Evolutionary conservation across 164 flowering plant species (phyloP), one percentile per base, ranked within the genome.

Genomic region (Stephania yunnanensis): DNA sequence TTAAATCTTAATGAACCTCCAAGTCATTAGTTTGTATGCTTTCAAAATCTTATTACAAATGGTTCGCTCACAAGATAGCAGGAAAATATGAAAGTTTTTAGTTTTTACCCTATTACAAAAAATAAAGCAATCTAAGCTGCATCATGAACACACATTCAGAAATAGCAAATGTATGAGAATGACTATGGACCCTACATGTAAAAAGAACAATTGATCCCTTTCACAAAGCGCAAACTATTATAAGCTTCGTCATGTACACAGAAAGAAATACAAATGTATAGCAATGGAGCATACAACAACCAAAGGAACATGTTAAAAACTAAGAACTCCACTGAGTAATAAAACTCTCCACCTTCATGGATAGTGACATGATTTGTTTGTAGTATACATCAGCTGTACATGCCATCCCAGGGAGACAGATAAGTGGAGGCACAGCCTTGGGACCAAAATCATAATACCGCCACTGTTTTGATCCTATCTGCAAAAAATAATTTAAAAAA

Each of bases 371-470:
- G 75, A 96, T 86, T 85, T 96, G 99, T 76, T 96, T 96, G 85
- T 96, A 96, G 84, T 91, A 91, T 61, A 93, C 97, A 83, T 96
- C 99, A 25, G 99, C 98, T 11, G 98, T 92, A 79, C 98, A 95
- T 69, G 97, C 93, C 46, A 82, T 94, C 69, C 97, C 99, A 64
- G 99, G 98, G 68, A 96, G 85, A 82, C 98, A 96, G 58, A 96
- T 89, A 73, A 96, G 93, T 58, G 99, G 98, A 76, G 99, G 93
- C 70, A 96, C 97, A 9, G 66, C 89, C 83, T 94, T 96, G 25
- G 99, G 99, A 70, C 99, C 99, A 89, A 91, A 94, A 78, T 96
- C 99, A 85, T 96, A 96, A 83, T 96, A 96, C 52, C 98, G 86
- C 99, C 99, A 96, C 74, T 87, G 97, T 82, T 89, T 95, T 65